Evolutionary conservation across 768 basidiomycete genomes (phyloP).

Genomic region (Agrocybe praecox): DNA sequence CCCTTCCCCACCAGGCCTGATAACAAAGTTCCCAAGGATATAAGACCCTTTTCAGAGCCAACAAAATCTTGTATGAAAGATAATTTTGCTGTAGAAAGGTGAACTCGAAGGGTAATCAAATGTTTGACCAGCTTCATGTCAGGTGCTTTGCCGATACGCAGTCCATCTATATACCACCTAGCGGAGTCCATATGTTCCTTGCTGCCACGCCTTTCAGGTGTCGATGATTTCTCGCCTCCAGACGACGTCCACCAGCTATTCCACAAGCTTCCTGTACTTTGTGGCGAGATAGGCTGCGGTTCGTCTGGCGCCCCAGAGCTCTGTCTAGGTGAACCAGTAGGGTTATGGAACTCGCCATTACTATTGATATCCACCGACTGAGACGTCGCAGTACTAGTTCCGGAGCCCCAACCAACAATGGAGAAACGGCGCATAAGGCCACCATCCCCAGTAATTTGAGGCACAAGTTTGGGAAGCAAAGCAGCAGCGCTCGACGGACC

Average conservation of each 20-base stretch:
- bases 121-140: slow-evolving; percentile 73
- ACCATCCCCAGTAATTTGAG: slow-evolving; percentile 77
- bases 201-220: slow-evolving; percentile 25
- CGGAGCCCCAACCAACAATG: slow-evolving; percentile 58
- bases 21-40: slow-evolving; percentile 59
- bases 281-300: slow-evolving; percentile 51
- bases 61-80: slow-evolving; percentile 82
- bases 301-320: slow-evolving; percentile 36
- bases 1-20: slow-evolving; percentile 65
- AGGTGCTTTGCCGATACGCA: slow-evolving; percentile 54
- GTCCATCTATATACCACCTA: slow-evolving; percentile 63
- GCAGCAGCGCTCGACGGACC: slow-evolving; percentile 60
- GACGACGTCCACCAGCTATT: slow-evolving; percentile 76
- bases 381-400: slow-evolving; percentile 36
- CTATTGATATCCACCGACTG: slow-evolving; percentile 32
- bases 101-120: slow-evolving; percentile 80
- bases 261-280: slow-evolving; percentile 78
- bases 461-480: slow-evolving; percentile 67
- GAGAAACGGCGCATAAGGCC: slow-evolving; percentile 70
- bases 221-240: slow-evolving; percentile 48
- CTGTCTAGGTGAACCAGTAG: slow-evolving; percentile 20
- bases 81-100: slow-evolving; percentile 81
- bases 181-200: slow-evolving; percentile 50
- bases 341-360: slow-evolving; percentile 36
- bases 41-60: slow-evolving; percentile 64